Conservation (phyloP, 2,329 filamentous ascomycete species). For the Pseudodiploospora longispora region DNA sequence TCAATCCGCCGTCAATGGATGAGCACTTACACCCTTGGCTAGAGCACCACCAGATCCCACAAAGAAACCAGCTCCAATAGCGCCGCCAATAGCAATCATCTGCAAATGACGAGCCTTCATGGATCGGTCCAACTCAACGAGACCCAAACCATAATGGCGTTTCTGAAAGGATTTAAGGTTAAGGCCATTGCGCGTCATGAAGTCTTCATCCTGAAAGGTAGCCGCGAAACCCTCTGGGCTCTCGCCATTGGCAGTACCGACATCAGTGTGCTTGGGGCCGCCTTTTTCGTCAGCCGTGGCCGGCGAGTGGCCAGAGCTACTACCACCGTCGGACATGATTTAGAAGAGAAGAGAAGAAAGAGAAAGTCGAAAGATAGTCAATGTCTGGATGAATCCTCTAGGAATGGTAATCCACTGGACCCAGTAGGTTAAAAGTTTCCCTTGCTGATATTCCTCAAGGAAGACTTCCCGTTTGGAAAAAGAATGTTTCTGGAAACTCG, state of each 20-base stretch:
- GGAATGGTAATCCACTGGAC: too few relatives aligned
- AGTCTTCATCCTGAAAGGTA: slow-evolving; percentile 20
- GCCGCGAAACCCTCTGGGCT: slow-evolving; percentile 6
- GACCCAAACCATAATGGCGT: slow-evolving; percentile 21
- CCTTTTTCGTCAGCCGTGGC: slow-evolving; percentile 3
- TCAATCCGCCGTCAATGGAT: too few relatives aligned
- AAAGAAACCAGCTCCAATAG: slow-evolving; percentile 56
- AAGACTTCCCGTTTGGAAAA: too few relatives aligned
- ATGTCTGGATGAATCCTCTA: too few relatives aligned
- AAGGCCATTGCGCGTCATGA: slow-evolving; percentile 27
- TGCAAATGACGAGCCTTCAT: slow-evolving; percentile 52
- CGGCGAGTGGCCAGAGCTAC: slow-evolving; percentile 3
- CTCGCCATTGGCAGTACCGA: background rate
- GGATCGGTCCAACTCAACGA: slow-evolving; percentile 32
- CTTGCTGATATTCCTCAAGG: too few relatives aligned
- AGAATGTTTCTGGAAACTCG: too few relatives aligned
- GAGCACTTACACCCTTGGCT: slow-evolving; percentile 36
- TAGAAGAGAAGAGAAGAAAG: too few relatives aligned
- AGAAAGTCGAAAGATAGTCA: too few relatives aligned
- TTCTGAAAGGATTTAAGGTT: slow-evolving; percentile 27
- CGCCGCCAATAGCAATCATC: slow-evolving; percentile 56
- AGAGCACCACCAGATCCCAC: slow-evolving; percentile 50
- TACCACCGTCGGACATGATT: slow-evolving; percentile 4
- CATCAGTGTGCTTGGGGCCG: background rate
- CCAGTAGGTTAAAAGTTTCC: too few relatives aligned